phyloP scores from a whole-genome alignment of 2,329 filamentous ascomycete species.

The Scedosporium boydii region DNA sequence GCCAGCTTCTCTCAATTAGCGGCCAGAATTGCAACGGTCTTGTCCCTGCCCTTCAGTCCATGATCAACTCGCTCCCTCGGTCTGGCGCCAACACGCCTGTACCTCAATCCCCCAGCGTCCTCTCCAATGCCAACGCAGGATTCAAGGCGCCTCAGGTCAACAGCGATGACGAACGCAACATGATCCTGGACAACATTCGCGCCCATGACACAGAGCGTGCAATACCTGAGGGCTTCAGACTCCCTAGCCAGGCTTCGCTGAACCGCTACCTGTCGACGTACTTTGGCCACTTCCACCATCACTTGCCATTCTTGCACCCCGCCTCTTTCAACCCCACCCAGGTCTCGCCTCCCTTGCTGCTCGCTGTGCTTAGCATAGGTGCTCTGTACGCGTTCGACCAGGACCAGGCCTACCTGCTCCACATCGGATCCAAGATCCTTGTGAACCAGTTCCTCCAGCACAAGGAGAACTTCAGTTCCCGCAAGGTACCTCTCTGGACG shows the following conservation, averaged over 20 bases:
- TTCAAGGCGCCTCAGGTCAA: conserved; percentile 70
- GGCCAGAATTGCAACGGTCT: conserved; percentile 52
- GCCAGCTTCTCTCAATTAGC: conserved; percentile 59
- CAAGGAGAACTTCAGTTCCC: conserved; percentile 97
- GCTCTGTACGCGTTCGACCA: conserved; percentile 95
- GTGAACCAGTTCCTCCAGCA: conserved; percentile 96
- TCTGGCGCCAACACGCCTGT: conserved; percentile 62
- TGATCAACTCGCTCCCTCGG: conserved; percentile 61
- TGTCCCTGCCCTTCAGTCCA: conserved; percentile 58
- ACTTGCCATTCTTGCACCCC: conserved; percentile 90
- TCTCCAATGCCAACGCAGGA: conserved; percentile 58
- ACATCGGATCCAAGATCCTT: conserved; percentile 94
- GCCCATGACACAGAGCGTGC: conserved; percentile 70
- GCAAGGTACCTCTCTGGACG: conserved; percentile 94
- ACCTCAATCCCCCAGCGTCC: conserved; percentile 56
- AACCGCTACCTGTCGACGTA: conserved; percentile 94
- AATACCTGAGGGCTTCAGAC: conserved; percentile 79
- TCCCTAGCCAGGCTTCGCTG: conserved; percentile 69
- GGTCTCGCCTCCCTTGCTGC: conserved; percentile 70
- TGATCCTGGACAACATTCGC: conserved; percentile 79
- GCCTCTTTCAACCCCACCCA: conserved; percentile 77
- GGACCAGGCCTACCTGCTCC: conserved; percentile 91
- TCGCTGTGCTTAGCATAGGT: conserved; percentile 89
- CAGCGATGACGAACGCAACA: conserved; percentile 75
- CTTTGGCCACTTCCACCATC: conserved; percentile 94